Conservation (phyloP, 306 rosid genomes). For the Sicyos baderoa region DNA sequence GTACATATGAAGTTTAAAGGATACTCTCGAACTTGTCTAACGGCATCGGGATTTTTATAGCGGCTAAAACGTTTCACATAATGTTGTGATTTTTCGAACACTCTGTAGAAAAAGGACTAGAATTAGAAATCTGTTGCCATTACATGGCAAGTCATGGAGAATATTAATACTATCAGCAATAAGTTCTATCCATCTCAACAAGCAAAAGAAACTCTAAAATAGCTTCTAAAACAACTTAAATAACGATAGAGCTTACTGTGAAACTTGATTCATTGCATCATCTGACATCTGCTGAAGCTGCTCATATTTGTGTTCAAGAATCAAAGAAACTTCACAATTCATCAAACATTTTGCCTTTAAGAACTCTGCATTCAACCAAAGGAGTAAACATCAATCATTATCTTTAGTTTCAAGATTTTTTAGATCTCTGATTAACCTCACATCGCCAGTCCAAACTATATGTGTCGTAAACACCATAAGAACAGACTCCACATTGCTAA, state of each 20-base stretch:
- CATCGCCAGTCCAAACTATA: background rate
- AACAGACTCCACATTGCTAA: background rate
- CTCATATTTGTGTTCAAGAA: constrained; percentile 90
- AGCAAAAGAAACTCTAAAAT: background rate
- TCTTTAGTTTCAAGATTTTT: background rate
- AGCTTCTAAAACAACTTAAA: background rate
- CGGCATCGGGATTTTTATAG: constrained; percentile 89
- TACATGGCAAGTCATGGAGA: background rate
- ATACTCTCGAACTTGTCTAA: constrained; percentile 99
- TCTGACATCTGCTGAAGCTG: constrained; percentile 92
- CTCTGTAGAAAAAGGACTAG: constrained; percentile 36
- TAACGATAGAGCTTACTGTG: constrained; percentile 52
- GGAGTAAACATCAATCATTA: background rate
- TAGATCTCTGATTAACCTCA: background rate
- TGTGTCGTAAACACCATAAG: background rate
- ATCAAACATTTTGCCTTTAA: constrained; percentile 87
- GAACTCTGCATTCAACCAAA: constrained; percentile 44
- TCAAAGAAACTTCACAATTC: constrained; percentile 92
- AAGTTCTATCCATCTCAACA: background rate
- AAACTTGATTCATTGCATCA: constrained; percentile 79
- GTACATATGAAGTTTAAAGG: constrained; percentile 28
- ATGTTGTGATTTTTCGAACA: constrained; percentile 89
- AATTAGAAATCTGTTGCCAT: background rate
- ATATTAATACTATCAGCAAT: background rate
- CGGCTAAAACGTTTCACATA: constrained; percentile 96